Conservation (phyloP, 495 filamentous ascomycete genomes). For the Rostrohypoxylon terebratum region DNA sequence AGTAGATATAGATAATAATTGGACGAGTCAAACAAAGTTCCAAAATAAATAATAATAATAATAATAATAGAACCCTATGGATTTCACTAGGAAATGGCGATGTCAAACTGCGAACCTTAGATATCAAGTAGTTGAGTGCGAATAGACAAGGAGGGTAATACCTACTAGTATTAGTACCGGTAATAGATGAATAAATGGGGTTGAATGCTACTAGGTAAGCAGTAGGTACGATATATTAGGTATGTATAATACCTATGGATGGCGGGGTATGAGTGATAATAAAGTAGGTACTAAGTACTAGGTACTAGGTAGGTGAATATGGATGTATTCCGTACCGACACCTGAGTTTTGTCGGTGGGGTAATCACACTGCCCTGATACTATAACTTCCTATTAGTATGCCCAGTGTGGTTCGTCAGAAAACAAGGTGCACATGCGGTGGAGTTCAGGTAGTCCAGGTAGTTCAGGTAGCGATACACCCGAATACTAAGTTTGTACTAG, state of each 20-base stretch:
- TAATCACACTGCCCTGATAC: conserved; percentile 26
- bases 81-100: neutral
- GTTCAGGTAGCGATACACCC: conserved; percentile 18
- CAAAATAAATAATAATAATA: too few relatives aligned
- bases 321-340: conserved; percentile 37
- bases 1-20: neutral
- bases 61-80: neutral
- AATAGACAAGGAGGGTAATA: conserved; percentile 13
- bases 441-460: too few relatives aligned
- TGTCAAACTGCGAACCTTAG: too few relatives aligned
- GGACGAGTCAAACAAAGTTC: neutral
- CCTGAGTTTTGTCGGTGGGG: conserved; percentile 40
- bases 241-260: neutral
- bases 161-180: too few relatives aligned
- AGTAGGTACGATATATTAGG: too few relatives aligned
- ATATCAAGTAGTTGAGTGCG: neutral
- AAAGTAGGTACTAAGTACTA: too few relatives aligned
- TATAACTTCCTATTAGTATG: neutral
- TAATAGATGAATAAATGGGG: too few relatives aligned
- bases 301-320: too few relatives aligned
- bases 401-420: conserved; percentile 14
- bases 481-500: conserved; percentile 19
- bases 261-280: conserved; percentile 35
- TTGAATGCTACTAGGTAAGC: neutral
- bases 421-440: conserved; percentile 5